Evolutionary conservation across 2,329 filamentous ascomycete genomes (phyloP).

Genomic region (Shiraia sp.): DNA sequence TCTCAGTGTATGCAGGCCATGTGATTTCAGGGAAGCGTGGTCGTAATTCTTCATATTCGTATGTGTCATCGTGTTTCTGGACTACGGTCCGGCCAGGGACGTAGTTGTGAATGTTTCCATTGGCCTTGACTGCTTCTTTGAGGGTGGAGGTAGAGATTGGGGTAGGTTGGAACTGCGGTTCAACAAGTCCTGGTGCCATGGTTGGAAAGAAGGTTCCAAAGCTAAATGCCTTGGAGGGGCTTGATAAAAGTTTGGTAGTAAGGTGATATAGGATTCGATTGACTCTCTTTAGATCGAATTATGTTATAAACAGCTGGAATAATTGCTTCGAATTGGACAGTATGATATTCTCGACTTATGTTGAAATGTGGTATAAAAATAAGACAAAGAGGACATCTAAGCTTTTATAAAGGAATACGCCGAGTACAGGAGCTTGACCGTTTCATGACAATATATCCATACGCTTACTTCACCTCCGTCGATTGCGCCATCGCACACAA

Average conservation of each 20-base stretch:
- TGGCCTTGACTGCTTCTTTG: constrained; percentile 22
- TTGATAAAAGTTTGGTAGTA: constrained; percentile 1
- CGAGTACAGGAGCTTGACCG: constrained; percentile 3
- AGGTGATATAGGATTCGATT: too few species aligned
- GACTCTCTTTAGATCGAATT: too few species aligned
- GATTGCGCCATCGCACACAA: constrained; percentile 46
- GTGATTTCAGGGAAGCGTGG: constrained; percentile 58
- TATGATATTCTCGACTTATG: too few species aligned
- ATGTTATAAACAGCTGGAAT: too few species aligned
- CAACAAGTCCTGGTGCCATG: constrained; percentile 42
- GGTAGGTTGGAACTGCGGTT: constrained; percentile 24
- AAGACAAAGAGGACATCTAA: neutral
- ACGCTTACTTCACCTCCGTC: constrained; percentile 10
- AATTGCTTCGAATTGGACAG: too few species aligned
- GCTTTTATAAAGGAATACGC: constrained; percentile 16
- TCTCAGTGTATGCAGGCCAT: constrained; percentile 55
- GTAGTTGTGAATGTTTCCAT: constrained; percentile 42
- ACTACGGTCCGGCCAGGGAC: constrained; percentile 54
- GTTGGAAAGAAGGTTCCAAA: constrained; percentile 5
- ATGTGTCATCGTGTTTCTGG: constrained; percentile 51
- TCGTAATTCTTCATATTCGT: constrained; percentile 57
- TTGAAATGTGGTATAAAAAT: too few species aligned
- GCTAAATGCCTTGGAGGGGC: neutral
- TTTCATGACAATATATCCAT: constrained; percentile 13
- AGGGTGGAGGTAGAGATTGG: constrained; percentile 6